Evolutionary conservation across 148 eudicot species (phyloP).

Genomic region (Fagopyrum esculentum): DNA sequence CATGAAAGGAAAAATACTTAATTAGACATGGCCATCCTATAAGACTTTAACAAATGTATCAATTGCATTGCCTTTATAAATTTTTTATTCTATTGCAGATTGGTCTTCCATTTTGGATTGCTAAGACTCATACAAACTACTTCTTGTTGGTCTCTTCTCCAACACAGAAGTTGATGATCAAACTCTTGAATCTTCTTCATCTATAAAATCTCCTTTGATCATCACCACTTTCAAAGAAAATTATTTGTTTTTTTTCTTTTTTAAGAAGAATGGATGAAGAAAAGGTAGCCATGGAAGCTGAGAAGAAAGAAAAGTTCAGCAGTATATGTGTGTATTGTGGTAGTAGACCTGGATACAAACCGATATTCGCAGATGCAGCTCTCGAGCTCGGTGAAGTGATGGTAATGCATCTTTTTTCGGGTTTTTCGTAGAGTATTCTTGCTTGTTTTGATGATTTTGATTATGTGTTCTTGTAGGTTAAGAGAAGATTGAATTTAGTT

Average conservation of each 20-base stretch:
- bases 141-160: conserved; percentile 35
- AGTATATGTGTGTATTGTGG: conserved; percentile 75
- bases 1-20: conserved; percentile 22
- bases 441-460: not conserved
- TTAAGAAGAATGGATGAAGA: conserved; percentile 30
- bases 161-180: conserved; percentile 18
- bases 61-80: not conserved
- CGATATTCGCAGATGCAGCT: conserved; percentile 64
- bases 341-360: conserved; percentile 53
- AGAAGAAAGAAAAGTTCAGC: conserved; percentile 33
- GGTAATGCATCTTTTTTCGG: conserved; percentile 27
- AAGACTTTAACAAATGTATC: conserved; percentile 20
- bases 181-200: conserved; percentile 5
- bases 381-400: conserved; percentile 54
- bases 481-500: conserved; percentile 55
- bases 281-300: conserved; percentile 14
- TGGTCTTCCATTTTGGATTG: not conserved
- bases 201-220: not conserved
- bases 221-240: not conserved
- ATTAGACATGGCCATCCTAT: conserved; percentile 21
- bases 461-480: conserved; percentile 29
- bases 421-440: not conserved
- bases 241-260: conserved; percentile 26
- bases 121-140: conserved; percentile 18
- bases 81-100: conserved; percentile 2